Conservation (phyloP, 2,329 filamentous ascomycete species). For the Aspergillus tamarii region DNA sequence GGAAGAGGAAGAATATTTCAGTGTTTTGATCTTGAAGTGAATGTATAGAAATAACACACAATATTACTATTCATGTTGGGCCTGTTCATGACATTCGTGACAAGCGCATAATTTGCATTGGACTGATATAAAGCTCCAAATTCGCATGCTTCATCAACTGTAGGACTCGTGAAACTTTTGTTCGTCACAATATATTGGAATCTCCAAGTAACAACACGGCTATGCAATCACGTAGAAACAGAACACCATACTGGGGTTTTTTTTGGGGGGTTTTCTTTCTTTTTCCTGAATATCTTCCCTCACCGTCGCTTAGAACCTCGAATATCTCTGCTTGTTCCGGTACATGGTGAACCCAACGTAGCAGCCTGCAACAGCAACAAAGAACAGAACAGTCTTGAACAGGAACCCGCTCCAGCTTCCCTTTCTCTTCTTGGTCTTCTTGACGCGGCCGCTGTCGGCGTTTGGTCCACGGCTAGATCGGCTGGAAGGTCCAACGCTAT, state of each 20-base stretch:
- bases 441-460: slow-evolving; percentile 28
- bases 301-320: slow-evolving; percentile 34
- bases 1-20: too few relatives aligned
- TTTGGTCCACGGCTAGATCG: slow-evolving; percentile 19
- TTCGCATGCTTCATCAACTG: background rate
- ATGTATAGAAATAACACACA: too few relatives aligned
- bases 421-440: slow-evolving; percentile 27
- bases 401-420: slow-evolving; percentile 72
- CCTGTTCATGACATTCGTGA: background rate
- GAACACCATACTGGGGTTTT: slow-evolving; percentile 15
- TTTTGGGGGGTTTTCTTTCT: slow-evolving; percentile 13
- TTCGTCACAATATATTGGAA: slow-evolving; percentile 19
- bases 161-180: slow-evolving; percentile 13
- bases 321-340: slow-evolving; percentile 61
- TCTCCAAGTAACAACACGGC: slow-evolving; percentile 23
- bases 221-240: slow-evolving; percentile 24
- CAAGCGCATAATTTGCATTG: background rate
- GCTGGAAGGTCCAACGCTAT: slow-evolving; percentile 54
- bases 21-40: too few relatives aligned
- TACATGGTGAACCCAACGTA: slow-evolving; percentile 89
- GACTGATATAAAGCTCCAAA: background rate
- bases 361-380: slow-evolving; percentile 68
- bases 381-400: slow-evolving; percentile 79
- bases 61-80: background rate
- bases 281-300: slow-evolving; percentile 1